Evolutionary conservation across 139 green algal species (phyloP).

Genomic region (Chlorella sp.): DNA sequence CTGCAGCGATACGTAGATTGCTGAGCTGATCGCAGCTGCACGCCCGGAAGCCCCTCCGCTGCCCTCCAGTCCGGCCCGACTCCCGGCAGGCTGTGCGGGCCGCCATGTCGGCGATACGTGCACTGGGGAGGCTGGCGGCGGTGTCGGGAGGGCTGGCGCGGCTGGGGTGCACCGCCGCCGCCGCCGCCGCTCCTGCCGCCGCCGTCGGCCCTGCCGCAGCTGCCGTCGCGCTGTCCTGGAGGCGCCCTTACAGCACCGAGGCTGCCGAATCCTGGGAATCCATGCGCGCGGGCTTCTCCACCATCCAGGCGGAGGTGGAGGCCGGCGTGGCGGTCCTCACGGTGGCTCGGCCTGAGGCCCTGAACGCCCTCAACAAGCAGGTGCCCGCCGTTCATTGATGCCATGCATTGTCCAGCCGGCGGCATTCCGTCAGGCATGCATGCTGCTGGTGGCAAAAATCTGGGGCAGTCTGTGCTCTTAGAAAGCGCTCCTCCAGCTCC

Average conservation of each 20-base stretch:
- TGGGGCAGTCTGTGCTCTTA: too few species aligned
- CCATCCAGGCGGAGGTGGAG: constrained; percentile 6
- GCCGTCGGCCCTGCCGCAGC: background rate
- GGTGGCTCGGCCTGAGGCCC: constrained; percentile 18
- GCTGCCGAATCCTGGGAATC: constrained; percentile 2
- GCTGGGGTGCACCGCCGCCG: background rate
- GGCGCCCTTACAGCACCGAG: background rate
- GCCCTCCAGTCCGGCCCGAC: background rate
- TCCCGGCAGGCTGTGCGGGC: background rate
- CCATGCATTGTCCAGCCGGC: too few species aligned
- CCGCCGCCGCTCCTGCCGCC: background rate
- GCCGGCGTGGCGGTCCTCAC: constrained; percentile 3
- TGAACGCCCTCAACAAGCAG: constrained; percentile 35
- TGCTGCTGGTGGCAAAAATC: too few species aligned
- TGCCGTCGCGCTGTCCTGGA: background rate
- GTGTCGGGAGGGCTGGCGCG: background rate
- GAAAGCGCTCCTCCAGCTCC: too few species aligned
- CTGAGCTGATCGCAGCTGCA: background rate
- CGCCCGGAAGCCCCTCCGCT: background rate
- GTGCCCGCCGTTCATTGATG: background rate
- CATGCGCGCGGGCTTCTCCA: constrained; percentile 7
- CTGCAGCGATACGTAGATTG: too few species aligned
- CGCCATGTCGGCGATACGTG: background rate
- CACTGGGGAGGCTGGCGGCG: background rate
- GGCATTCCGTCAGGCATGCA: too few species aligned